Evolutionary conservation across 1,284 basidiomycete species (phyloP), one percentile per base, ranked within the genome.

Genomic region (Ceratobasidium sp.): DNA sequence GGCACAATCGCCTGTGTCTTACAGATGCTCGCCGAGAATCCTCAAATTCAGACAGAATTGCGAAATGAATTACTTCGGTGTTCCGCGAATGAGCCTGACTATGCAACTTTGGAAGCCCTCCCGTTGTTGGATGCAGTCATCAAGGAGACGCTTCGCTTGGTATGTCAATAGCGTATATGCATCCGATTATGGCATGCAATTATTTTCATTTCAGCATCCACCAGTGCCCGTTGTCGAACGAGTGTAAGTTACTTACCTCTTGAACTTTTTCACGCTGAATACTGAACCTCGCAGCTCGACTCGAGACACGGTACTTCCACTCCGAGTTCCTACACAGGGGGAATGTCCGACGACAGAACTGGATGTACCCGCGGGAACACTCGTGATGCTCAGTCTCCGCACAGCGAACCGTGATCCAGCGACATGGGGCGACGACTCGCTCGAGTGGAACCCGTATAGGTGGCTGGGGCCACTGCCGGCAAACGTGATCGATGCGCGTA

Each of bases 341-440:
- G 19, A 46, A 34, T 22, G 39, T 11, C 56, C 54, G 13, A 43
- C 54, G 19, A 49, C 68, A 14, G 8, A 54, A 37, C 27, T 71
- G 27, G 56, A 41, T 16, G 56, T 71, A 24, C 68, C 68, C 16
- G 68, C 68, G 24, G 68, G 68, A 71, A 71, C 68, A 56, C 39
- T 71, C 7, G 68, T 71, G 27, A 71, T 71, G 68, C 53, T 71
- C 56, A 49, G 68, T 27, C 68, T 71, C 24, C 68, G 68, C 24
- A 19, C 68, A 16, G 56, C 56, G 11, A 77, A 77, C n/a, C 68
- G 74, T 24, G 76, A 77, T 34, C 63, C 65, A 3, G 29, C 31
- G 14, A 76, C 68, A 19, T 77, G 76, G 76, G 76, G 75, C 1
- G 1, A 41, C 16, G 76, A 77, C 58, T 74, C 76, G 16, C 39